phyloP scores from a whole-genome alignment of 169 alveolate genomes.

The Plasmodium malariae region DNA sequence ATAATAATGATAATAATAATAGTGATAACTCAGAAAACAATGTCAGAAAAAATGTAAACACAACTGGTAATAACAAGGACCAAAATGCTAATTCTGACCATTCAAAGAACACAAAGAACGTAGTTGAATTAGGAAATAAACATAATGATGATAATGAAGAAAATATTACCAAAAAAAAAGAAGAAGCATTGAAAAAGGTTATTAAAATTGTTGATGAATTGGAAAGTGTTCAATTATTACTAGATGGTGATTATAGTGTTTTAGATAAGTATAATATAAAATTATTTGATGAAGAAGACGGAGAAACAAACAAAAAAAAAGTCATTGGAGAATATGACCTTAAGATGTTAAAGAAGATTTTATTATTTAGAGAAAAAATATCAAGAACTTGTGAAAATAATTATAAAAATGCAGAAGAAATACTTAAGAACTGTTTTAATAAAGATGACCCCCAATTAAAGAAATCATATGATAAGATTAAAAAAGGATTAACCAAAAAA shows the following conservation, averaged over 20 bases:
- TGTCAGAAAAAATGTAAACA: not conserved
- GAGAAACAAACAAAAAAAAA: slow-evolving; percentile 19
- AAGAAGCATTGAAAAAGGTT: not conserved
- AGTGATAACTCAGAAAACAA: not conserved
- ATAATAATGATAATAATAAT: not conserved
- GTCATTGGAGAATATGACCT: slow-evolving; percentile 38
- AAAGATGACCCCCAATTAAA: slow-evolving; percentile 34
- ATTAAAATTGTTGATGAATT: not conserved
- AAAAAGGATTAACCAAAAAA: slow-evolving; percentile 13
- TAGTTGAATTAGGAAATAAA: not conserved
- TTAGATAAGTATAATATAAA: slow-evolving; percentile 27
- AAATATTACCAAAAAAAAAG: not conserved
- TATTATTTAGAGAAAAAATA: slow-evolving; percentile 35
- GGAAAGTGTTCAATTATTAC: slow-evolving; percentile 9
- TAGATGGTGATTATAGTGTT: slow-evolving; percentile 3
- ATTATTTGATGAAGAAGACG: slow-evolving; percentile 21
- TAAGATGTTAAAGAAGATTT: slow-evolving; percentile 15
- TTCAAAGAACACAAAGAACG: not conserved
- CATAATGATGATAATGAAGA: not conserved
- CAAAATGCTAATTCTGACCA: no score
- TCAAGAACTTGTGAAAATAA: slow-evolving; percentile 18
- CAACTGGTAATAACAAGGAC: not conserved
- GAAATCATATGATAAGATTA: slow-evolving; percentile 6
- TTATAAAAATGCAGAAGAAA: not conserved
- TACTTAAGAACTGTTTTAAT: slow-evolving; percentile 13